phyloP scores from a whole-genome alignment of 2,329 filamentous ascomycete species.

The Fusarium setosum region DNA sequence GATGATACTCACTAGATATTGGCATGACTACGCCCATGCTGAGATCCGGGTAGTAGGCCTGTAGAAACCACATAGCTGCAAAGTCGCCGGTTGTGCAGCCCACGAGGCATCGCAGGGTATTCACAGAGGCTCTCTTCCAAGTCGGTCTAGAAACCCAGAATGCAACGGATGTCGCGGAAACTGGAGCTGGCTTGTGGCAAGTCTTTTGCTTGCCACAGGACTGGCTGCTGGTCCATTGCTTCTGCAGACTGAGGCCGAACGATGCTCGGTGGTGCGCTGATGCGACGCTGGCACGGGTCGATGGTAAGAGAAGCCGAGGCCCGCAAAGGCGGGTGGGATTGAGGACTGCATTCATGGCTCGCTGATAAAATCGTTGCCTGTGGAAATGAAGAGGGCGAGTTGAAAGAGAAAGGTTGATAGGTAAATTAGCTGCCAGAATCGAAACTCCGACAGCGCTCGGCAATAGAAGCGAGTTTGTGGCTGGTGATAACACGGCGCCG shows the following conservation, averaged over 20 bases:
- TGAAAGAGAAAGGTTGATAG: too few species aligned
- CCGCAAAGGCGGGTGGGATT: not conserved
- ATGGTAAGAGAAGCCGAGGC: not conserved
- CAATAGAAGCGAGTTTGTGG: not conserved
- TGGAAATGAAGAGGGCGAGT: not conserved
- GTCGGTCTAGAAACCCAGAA: slow-evolving; percentile 50
- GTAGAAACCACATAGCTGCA: slow-evolving; percentile 65
- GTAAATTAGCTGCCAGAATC: too few species aligned
- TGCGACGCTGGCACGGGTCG: not conserved
- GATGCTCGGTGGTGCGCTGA: not conserved
- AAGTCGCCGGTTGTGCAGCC: slow-evolving; percentile 69
- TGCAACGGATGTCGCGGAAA: not conserved
- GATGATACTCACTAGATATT: slow-evolving; percentile 55
- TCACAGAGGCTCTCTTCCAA: slow-evolving; percentile 64
- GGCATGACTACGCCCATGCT: slow-evolving; percentile 63
- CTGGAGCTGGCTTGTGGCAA: not conserved
- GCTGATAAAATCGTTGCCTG: not conserved
- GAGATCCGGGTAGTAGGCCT: slow-evolving; percentile 58
- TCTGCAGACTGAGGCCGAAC: not conserved
- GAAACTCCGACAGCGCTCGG: not conserved
- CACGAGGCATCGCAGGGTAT: slow-evolving; percentile 65
- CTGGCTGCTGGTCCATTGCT: slow-evolving; percentile 20
- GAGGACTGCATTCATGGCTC: not conserved
- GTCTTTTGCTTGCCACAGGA: slow-evolving; percentile 15
- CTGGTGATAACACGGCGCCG: not conserved